These are phyloP conservation scores for Cladosporium sp. DNA, from an alignment of 2,329 filamentous ascomycete species.

Conservation along the genomic window DNA sequence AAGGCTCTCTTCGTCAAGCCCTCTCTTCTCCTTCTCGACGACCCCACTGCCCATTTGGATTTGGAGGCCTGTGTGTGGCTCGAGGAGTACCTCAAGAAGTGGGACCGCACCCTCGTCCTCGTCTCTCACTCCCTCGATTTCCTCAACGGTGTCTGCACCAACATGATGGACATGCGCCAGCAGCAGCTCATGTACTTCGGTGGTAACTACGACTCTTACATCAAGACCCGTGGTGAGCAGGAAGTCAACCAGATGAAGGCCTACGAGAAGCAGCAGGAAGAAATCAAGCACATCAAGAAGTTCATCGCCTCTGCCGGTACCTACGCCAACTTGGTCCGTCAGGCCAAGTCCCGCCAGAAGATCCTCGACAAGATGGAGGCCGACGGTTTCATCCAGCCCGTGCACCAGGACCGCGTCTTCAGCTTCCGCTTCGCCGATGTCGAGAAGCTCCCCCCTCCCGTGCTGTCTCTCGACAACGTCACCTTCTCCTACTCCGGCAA, in stretches of 20 bases:
- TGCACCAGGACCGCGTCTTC: slow-evolving; percentile 80
- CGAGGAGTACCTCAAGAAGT: slow-evolving; percentile 99
- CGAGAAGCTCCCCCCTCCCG: slow-evolving; percentile 97
- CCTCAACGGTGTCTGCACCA: slow-evolving; percentile 96
- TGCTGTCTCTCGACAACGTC: slow-evolving; percentile 92
- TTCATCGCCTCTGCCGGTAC: slow-evolving; percentile 99
- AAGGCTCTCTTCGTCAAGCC: slow-evolving; percentile 99
- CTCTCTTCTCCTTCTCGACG: slow-evolving; percentile 88
- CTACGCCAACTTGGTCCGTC: slow-evolving; percentile 97
- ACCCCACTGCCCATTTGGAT: slow-evolving; percentile 98
- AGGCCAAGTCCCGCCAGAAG: slow-evolving; percentile 99
- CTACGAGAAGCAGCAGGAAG: slow-evolving; percentile 97
- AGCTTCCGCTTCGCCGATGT: slow-evolving; percentile 98
- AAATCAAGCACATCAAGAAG: slow-evolving; percentile 99
- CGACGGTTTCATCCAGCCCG: slow-evolving; percentile 94
- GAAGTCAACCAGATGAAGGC: slow-evolving; percentile 99
- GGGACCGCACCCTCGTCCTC: slow-evolving; percentile 92
- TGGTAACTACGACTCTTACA: slow-evolving; percentile 97
- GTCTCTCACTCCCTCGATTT: slow-evolving; percentile 99
- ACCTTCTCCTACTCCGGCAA: slow-evolving; percentile 97
- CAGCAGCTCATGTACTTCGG: slow-evolving; percentile 93
- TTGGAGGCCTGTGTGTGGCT: slow-evolving; percentile 99
- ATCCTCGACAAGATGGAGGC: slow-evolving; percentile 99
- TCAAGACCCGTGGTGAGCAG: slow-evolving; percentile 89
- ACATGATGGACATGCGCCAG: slow-evolving; percentile 96